Base-by-base conservation (phyloP, 2,329 filamentous ascomycete species). In the Aspergillus transmontanensis region DNA sequence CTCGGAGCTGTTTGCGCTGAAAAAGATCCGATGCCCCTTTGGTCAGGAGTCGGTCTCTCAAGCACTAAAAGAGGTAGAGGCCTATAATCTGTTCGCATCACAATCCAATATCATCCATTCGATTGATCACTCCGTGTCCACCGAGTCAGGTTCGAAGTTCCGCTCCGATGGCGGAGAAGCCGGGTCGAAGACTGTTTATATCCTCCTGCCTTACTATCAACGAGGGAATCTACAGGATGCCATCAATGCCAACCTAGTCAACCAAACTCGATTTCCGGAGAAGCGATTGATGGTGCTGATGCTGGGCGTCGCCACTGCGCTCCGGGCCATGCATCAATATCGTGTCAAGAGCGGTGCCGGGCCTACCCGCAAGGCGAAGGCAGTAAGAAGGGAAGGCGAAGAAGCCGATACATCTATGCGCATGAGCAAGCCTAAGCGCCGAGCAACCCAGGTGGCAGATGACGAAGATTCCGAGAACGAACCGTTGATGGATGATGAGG, bases 11-110 rank as follows among this genome's bases (percentile, higher is more conserved):
- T 94, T 96, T 78, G 95, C 95, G 21, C 89, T 98, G 66, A 99
- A 99, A 81, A 99, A 99, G 86, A 99, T 99, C 79, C 90, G 94
- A 76, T 99, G 95, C 84, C 94, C 95, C 5, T 98, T 99, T 75
- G 95, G 95, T 69, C 91, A 95, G 79, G 95, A 99, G 83, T 97
- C 93, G 30, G 94, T 99, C 63, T 89, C 93, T 69, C 93, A 92
- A 77, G 95, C 95, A 58, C 90, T 98, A 85, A 94, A 94, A 78
- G 95, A 99, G 82, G 95, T 98, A 66, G 94, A 98, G 78, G 94
- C 95, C 57, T 99, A 99, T 83, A 90, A 90, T 68, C 87, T 97
- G 64, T 99, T 99, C 82, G 83, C 88, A 60, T 89, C 90, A 69
- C 87, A 92, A 66, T 87, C 90, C 11, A 93, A 93, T 79, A 95